Base-by-base conservation (phyloP, 1,139 yeast genomes). In the Blastobotrys malaysiensis region DNA sequence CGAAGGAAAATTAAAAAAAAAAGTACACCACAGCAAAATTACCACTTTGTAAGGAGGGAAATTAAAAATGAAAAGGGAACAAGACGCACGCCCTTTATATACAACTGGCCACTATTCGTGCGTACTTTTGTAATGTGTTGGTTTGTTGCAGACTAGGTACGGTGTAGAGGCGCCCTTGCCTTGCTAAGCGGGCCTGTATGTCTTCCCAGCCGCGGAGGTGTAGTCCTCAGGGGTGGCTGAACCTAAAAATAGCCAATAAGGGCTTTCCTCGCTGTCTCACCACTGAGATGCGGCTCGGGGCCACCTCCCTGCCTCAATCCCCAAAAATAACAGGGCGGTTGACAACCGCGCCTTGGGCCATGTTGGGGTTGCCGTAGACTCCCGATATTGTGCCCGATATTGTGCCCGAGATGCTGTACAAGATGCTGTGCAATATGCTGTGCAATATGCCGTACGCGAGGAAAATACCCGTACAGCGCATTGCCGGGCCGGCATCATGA, bases 21-120 rank as follows among this genome's bases (percentile, higher is more conserved):
- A n/a, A n/a, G n/a, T n/a, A 16, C 21, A 16, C n/a, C n/a, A n/a
- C n/a, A n/a, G n/a, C n/a, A n/a, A n/a, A n/a, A n/a, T n/a, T n/a
- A n/a, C n/a, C n/a, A n/a, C n/a, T n/a, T n/a, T n/a, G n/a, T n/a
- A n/a, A n/a, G 14, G 11, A 13, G 45, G 49, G n/a, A 39, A 44
- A 36, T 11, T 49, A 14, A 14, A 46, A 24, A 14, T 43, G 39
- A 49, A 52, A 26, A 43, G 36, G 45, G 26, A 21, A 19, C 24
- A 18, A 45, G 27, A 48, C 9, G 31, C 46, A 11, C 24, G 26
- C 36, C 18, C n/a, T 21, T 48, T 27, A 26, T 47, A 31, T 51
- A 45, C 9, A 43, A 21, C 27, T 26, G 19, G 43, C 2, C 9
- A 21, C 9, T 36, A 21, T 21, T 9, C 44, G 27, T 48, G 19